Conservation (phyloP, 495 filamentous ascomycete species). For the Chlorociboria aeruginascens region DNA sequence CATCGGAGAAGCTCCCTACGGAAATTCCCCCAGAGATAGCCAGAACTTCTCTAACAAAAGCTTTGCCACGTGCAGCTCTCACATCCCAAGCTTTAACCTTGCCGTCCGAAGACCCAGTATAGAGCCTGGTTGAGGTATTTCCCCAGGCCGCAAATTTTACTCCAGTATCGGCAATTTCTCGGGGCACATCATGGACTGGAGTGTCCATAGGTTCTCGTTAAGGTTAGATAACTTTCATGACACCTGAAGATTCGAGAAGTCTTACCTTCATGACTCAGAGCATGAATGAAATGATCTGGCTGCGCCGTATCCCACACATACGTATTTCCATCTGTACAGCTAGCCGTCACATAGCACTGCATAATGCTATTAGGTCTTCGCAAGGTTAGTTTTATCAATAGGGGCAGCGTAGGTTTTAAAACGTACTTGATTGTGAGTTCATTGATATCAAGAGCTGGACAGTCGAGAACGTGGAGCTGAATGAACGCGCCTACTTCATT, state of each 20-base stretch:
- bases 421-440: slow-evolving; percentile 53
- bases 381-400: slow-evolving; percentile 26
- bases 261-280: slow-evolving; percentile 50
- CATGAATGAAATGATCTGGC: slow-evolving; percentile 44
- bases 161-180: slow-evolving; percentile 66
- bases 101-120: slow-evolving; percentile 87
- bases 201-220: slow-evolving; percentile 43
- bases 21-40: slow-evolving; percentile 40
- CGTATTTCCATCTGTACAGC: slow-evolving; percentile 71
- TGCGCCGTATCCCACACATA: slow-evolving; percentile 77
- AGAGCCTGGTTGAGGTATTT: slow-evolving; percentile 52
- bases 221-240: background rate
- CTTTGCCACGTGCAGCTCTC: slow-evolving; percentile 42
- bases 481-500: slow-evolving; percentile 6
- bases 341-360: slow-evolving; percentile 58
- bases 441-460: slow-evolving; percentile 76
- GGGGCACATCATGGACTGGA: slow-evolving; percentile 36
- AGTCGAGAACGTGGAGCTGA: slow-evolving; percentile 41
- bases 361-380: slow-evolving; percentile 29
- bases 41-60: slow-evolving; percentile 48
- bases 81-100: slow-evolving; percentile 81
- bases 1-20: slow-evolving; percentile 59
- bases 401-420: slow-evolving; percentile 16
- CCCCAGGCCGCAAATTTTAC: slow-evolving; percentile 78
- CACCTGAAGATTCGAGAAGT: background rate